Percentiles rank a stretch among this genome's conserved stretches.
Evolutionary conservation across 83 land plant genomes (phyloP).

Genomic region (Picea abies): DNA sequence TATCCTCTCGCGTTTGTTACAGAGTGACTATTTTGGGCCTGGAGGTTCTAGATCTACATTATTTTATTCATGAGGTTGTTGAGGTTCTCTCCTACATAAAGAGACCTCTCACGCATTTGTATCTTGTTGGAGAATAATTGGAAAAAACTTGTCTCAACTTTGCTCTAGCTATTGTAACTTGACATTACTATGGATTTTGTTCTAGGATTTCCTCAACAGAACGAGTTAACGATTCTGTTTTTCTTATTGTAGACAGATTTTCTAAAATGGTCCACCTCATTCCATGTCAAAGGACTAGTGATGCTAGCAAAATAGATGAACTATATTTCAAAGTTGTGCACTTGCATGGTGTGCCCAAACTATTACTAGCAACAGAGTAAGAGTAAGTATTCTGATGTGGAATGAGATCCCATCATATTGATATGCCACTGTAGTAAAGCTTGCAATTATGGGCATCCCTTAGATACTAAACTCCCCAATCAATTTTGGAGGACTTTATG

Average conservation of each 20-base stretch:
- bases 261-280: conserved; percentile 29
- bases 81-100: too few relatives aligned
- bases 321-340: conserved; percentile 21
- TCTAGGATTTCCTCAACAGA: conserved; percentile 14
- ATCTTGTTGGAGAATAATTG: too few relatives aligned
- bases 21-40: too few relatives aligned
- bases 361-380: too few relatives aligned
- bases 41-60: too few relatives aligned
- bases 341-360: conserved; percentile 14
- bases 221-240: conserved; percentile 10
- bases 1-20: too few relatives aligned
- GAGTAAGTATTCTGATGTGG: too few relatives aligned
- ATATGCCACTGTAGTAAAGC: neutral
- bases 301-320: conserved; percentile 23
- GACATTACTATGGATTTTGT: conserved; percentile 32
- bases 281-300: conserved; percentile 19
- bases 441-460: neutral
- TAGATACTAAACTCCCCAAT: neutral
- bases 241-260: conserved; percentile 27
- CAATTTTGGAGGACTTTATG: conserved; percentile 21
- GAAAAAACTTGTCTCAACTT: too few relatives aligned
- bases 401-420: too few relatives aligned
- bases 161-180: too few relatives aligned
- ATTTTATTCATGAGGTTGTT: too few relatives aligned
- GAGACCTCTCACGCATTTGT: too few relatives aligned